Evolutionary conservation across 1,284 basidiomycete genomes (phyloP).

Genomic region (Sphagnurus paluster): DNA sequence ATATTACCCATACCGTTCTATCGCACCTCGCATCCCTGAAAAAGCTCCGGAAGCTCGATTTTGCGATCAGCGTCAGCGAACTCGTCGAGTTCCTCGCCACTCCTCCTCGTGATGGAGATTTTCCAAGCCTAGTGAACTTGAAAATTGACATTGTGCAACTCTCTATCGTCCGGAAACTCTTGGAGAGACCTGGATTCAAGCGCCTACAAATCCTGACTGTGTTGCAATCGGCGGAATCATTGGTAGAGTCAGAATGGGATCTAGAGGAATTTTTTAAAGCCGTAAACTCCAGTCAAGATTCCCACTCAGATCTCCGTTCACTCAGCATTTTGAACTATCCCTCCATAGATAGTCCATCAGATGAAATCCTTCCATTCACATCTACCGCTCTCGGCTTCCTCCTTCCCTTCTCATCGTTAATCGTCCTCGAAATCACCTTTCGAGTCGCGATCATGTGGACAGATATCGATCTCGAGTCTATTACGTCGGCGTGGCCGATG

Average conservation of each 20-base stretch:
- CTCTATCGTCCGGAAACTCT: background rate
- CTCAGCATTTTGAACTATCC: background rate
- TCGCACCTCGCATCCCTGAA: background rate
- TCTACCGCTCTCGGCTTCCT: conserved; percentile 1
- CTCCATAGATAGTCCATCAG: background rate
- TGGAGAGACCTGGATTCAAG: background rate
- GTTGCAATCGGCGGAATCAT: background rate
- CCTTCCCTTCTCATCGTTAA: background rate
- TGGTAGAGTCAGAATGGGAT: background rate
- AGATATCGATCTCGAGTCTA: conserved; percentile 3
- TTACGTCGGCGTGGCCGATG: conserved; percentile 5
- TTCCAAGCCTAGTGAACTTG: background rate
- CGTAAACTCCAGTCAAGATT: background rate
- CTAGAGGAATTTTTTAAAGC: background rate
- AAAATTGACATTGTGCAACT: background rate
- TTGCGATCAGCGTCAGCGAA: background rate
- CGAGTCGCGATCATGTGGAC: background rate
- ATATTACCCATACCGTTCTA: background rate
- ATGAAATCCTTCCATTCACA: conserved; percentile 3
- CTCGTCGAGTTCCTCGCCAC: background rate
- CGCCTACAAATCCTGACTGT: background rate
- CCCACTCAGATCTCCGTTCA: background rate
- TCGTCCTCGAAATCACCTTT: conserved; percentile 1
- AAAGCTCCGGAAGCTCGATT: background rate
- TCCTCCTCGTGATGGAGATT: background rate